Base-by-base conservation (phyloP, 2,329 filamentous ascomycete species). In the Fusarium sp. region DNA sequence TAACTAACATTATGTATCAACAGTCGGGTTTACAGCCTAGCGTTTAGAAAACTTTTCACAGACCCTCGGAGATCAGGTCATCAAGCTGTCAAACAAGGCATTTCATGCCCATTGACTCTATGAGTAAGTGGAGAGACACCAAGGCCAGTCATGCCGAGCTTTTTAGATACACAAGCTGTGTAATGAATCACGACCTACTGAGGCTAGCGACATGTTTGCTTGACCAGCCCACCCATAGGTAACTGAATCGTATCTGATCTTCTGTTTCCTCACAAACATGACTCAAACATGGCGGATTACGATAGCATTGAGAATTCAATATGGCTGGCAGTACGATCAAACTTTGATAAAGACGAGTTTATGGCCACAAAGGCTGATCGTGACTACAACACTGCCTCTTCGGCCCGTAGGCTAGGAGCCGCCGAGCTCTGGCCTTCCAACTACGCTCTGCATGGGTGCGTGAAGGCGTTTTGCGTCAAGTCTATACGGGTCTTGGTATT, bases 391-490 rank as follows among this genome's bases (percentile, higher is more conserved):
- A 33, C 46, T 29, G n/a, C 39, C 33, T 45, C 31, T 66, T 50
- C 56, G 44, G 66, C 22, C 57, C 33, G 49, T 27, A 27, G 54
- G 58, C 29, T 38, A 60, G 29, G 29, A 64, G 54, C 53, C 41
- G 39, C 56, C 13, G 17, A 66, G 56, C 56, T 55, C 20, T 57
- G 14, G 20, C 45, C 62, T 53, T 36, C 14, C 20, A 29, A 9
- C 22, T 20, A 17, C 20, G 31, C 20, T 25, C 11, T n/a, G n/a
- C 35, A 47, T 35, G 12, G 35, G 4, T 20, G 10, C 10, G 12
- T 12, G 18, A 49, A 57, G 22, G 38, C 5, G 15, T 49, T 36
- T 27, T 25, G 22, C 44, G 39, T 38, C 46, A 61, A 57, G 25
- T 17, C 7, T 27, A 22, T 53, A 35, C 18, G 22, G 50, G 31